Base-by-base conservation (phyloP, 1,139 yeast genomes). In the Sugiyamaella castrensis region DNA sequence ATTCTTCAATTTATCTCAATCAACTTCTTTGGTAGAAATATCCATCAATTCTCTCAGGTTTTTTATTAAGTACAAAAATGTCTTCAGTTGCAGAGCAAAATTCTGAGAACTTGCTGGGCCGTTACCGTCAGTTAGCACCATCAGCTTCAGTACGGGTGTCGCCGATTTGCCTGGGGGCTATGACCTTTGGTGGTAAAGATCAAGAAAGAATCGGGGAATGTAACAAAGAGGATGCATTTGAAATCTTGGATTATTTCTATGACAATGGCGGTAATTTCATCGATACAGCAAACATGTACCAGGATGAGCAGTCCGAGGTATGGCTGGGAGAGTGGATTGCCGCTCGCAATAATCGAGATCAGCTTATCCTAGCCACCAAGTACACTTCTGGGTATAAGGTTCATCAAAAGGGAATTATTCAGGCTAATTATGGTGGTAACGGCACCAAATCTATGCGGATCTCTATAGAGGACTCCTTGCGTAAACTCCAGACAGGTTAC, bases 211-310 rank as follows among this genome's bases (percentile, higher is more conserved):
- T 19, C 8, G 55, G 64, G 35, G 47, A 51, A 8, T 48, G 56
- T 50, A 42, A 48, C 39, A 60, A 57, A 35, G 56, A 53, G 31
- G 43, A 45, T 6, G 28, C 60, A 5, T 61, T 61, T 40, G 54
- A 43, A 13, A 39, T 61, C 28, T 51, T 60, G 27, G 64, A 61
- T 40, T 52, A 47, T 28, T 60, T 47, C 42, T 53, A 48, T 38
- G 55, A 54, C 12, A 47, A 52, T 8, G 64, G 64, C 3, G 64
- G 64, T 1, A 59, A 59, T 33, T 58, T 59, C 41, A 56, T 60
- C 43, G 64, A 61, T 36, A 60, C 64, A 11, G 62, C 64, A 31
- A 59, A 58, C 40, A 47, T 19, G 26, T 60, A 60, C 36, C 64
- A 59, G 33, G 49, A 34, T 19, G 61, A 49, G 33, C 48, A 59